Conservation (phyloP, 2,329 filamentous ascomycete species). For the Dichotomopilus funicola region DNA sequence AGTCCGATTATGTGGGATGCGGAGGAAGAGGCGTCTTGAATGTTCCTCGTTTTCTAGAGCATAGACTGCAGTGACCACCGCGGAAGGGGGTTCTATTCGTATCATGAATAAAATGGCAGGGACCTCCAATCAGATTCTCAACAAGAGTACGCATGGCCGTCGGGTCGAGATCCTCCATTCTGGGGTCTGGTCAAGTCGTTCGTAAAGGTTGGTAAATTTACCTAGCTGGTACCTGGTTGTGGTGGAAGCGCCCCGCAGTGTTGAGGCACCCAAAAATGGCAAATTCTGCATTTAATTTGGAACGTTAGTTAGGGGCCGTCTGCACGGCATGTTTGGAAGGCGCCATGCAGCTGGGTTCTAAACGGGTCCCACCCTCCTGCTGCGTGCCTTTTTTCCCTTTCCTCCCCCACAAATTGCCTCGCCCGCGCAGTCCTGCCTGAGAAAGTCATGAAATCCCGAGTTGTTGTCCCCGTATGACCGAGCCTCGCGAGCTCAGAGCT, state of each 20-base stretch:
- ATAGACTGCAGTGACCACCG: slow-evolving; percentile 2
- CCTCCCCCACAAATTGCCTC: too few relatives aligned
- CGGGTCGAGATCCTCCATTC: neutral
- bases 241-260: slow-evolving; percentile 5
- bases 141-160: slow-evolving; percentile 1
- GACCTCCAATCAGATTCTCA: slow-evolving; percentile 1
- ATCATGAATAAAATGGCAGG: slow-evolving; percentile 5
- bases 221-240: slow-evolving; percentile 4
- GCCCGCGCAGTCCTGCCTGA: too few relatives aligned
- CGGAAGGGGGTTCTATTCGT: neutral
- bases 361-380: neutral
- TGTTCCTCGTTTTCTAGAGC: slow-evolving; percentile 5
- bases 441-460: too few relatives aligned
- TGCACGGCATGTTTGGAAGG: neutral
- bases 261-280: slow-evolving; percentile 9
- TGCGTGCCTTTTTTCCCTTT: too few relatives aligned
- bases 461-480: too few relatives aligned
- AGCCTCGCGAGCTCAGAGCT: too few relatives aligned
- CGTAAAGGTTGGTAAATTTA: neutral
- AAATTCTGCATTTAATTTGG: too few relatives aligned
- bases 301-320: too few relatives aligned
- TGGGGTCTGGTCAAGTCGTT: neutral
- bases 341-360: neutral
- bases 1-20: slow-evolving; percentile 2
- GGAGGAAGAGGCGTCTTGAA: slow-evolving; percentile 5